These are phyloP conservation scores for Venturia pyrina DNA, from an alignment of 2,329 filamentous ascomycete genomes.

Conservation along the genomic window DNA sequence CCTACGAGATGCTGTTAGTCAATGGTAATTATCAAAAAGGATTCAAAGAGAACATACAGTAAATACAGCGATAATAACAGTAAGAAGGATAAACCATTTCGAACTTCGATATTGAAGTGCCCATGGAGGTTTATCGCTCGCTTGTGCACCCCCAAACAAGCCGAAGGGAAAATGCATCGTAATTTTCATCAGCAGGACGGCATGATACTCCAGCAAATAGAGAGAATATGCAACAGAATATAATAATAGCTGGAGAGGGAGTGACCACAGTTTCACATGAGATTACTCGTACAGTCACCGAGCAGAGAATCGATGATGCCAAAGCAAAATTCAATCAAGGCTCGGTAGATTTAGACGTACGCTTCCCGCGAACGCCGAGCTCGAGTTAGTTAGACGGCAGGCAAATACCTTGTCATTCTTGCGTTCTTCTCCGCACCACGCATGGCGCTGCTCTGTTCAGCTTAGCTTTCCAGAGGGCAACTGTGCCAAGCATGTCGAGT, in stretches of 20 bases:
- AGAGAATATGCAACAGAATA: background rate
- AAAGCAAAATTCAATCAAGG: background rate
- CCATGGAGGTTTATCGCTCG: constrained; percentile 8
- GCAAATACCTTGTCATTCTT: background rate
- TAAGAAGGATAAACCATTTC: constrained; percentile 26
- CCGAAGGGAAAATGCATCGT: background rate
- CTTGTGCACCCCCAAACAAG: background rate
- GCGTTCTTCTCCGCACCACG: background rate
- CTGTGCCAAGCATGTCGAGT: background rate
- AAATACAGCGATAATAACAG: constrained; percentile 27
- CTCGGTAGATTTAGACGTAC: background rate
- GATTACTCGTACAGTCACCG: background rate
- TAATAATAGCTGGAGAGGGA: background rate
- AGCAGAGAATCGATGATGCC: background rate
- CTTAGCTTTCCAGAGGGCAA: background rate
- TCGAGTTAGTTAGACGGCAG: background rate
- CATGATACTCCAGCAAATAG: background rate
- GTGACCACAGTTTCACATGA: background rate
- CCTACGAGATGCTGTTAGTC: constrained; percentile 21
- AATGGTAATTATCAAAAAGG: background rate
- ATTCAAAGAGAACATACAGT: constrained; percentile 16
- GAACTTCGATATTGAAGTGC: constrained; percentile 15
- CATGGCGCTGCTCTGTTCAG: background rate
- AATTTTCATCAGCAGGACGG: background rate
- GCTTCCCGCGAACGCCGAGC: background rate